A percentile compares a stretch with the other conserved stretches of the same genome.
Evolutionary conservation across 108 stramenopile species (phyloP).

Genomic region (Cyclotella kingstonii): DNA sequence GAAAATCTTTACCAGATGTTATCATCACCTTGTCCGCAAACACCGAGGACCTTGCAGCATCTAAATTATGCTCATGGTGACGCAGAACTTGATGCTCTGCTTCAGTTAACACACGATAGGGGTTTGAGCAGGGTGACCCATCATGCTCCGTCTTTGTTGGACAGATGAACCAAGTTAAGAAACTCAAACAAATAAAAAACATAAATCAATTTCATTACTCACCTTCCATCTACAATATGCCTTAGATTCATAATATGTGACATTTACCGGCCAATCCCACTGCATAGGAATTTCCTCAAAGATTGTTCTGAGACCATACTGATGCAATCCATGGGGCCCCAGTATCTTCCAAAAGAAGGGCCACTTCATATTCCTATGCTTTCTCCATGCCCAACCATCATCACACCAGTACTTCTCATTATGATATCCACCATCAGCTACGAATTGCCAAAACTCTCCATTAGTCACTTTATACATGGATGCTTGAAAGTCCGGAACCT

Average conservation of each 20-base stretch:
- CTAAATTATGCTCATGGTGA: conserved; percentile 54
- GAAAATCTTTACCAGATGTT: conserved; percentile 61
- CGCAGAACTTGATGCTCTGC: conserved; percentile 91
- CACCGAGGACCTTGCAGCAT: conserved; percentile 57
- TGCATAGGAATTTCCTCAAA: conserved; percentile 88
- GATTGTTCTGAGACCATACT: conserved; percentile 85
- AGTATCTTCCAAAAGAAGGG: conserved; percentile 88
- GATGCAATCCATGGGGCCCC: conserved; percentile 86
- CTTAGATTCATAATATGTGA: conserved; percentile 92
- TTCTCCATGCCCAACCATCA: conserved; percentile 91
- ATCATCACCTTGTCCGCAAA: conserved; percentile 70
- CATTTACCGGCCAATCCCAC: conserved; percentile 94
- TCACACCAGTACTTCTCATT: conserved; percentile 84
- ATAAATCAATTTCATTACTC: conserved; percentile 8
- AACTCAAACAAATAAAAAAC: not conserved
- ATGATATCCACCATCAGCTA: conserved; percentile 89
- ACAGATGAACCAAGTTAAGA: conserved; percentile 1
- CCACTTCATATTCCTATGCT: conserved; percentile 90
- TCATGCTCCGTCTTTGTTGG: conserved; percentile 45
- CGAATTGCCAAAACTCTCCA: conserved; percentile 93
- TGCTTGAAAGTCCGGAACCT: conserved; percentile 79
- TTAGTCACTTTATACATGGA: conserved; percentile 91
- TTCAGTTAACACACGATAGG: conserved; percentile 84
- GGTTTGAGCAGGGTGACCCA: conserved; percentile 58
- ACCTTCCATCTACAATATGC: conserved; percentile 92